These are phyloP conservation scores for Leucaena leucocephala DNA, from an alignment of 306 rosid genomes.

Conservation along the genomic window DNA sequence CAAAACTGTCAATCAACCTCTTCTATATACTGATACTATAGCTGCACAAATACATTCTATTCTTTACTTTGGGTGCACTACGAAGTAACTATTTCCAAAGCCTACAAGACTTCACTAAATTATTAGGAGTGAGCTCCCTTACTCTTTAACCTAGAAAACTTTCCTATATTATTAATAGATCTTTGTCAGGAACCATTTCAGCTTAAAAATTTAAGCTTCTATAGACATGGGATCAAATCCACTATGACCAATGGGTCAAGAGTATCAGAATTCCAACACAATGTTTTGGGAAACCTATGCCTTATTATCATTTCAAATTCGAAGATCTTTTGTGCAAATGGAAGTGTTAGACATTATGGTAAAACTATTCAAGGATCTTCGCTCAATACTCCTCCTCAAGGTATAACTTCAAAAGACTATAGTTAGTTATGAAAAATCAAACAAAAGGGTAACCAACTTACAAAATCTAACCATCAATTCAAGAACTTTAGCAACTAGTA, in stretches of 20 bases:
- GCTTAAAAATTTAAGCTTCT: not conserved
- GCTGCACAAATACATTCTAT: not conserved
- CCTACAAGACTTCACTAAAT: not conserved
- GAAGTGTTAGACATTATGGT: not conserved
- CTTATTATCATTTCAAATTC: not conserved
- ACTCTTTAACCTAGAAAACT: not conserved
- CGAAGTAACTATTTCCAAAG: not conserved
- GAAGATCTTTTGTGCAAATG: not conserved
- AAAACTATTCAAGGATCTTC: not conserved
- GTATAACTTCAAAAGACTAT: not conserved
- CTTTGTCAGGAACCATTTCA: not conserved
- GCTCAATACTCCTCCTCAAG: not conserved
- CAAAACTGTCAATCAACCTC: not conserved
- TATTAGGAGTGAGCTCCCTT: not conserved
- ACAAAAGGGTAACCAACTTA: not conserved
- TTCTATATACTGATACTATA: not conserved
- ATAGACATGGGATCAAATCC: not conserved
- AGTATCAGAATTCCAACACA: not conserved
- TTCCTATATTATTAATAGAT: not conserved
- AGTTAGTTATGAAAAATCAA: not conserved
- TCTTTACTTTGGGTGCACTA: not conserved
- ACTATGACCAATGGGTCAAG: not conserved
- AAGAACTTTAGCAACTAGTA: not conserved
- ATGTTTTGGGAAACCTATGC: not conserved
- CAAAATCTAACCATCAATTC: not conserved